Base-by-base conservation (phyloP, 768 basidiomycete species). In the Paxillus ammoniavirescens region DNA sequence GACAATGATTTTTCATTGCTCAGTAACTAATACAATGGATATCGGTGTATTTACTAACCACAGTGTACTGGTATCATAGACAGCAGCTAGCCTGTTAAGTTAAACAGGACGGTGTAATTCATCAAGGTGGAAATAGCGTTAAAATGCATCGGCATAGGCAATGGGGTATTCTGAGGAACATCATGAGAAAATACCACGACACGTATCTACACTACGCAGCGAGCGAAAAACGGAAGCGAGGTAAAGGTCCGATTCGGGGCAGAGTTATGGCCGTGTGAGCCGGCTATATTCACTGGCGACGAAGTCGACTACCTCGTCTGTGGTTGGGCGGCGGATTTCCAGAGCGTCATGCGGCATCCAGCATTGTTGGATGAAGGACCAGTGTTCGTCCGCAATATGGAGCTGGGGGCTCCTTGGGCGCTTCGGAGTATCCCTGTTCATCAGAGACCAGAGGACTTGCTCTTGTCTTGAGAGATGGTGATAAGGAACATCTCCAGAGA, bases 281-380 rank as follows among this genome's bases (percentile, higher is more conserved):
- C 12, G 12, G 21, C 30, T 2, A 30, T 28, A 13, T 17, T 44
- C 50, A 23, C n/a, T 4, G 31, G 31, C 28, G 38, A 53, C 30
- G 26, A 53, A 53, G 37, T 18, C 30, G n/a, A 52, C 33, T 13
- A 54, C 33, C 2, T 52, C 53, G 13, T 45, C 36, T 15, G n/a
- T 23, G 23, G 31, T 28, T 43, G 53, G 53, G 36, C 52, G 46
- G n/a, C 31, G 33, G 12, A 18, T 8, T 2, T 30, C n/a, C 6
- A 14, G 2, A 21, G 26, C 23, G 6, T 43, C 42, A 10, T 47
- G 45, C 15, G 14, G 26, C 36, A 49, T 31, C 77, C 76, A 78
- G 50, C 76, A 77, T 18, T 57, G 59, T 60, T 71, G 65, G 31
- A 77, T 75, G n/a, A 78, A 65, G 1, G 65, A 53, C 75, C 76